These are phyloP conservation scores for Amaranthus hypochondriacus DNA, from an alignment of 148 eudicot species.

Conservation along the genomic window DNA sequence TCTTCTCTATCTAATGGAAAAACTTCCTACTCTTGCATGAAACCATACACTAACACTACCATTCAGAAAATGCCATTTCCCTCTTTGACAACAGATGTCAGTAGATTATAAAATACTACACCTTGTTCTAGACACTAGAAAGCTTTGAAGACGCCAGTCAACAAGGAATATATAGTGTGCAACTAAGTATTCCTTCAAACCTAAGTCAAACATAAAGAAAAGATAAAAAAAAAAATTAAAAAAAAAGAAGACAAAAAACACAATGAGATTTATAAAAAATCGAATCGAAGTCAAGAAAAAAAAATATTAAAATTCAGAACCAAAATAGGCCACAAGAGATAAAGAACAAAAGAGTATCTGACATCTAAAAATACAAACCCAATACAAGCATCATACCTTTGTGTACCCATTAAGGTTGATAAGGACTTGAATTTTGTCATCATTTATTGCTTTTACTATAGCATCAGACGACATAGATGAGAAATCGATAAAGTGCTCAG, in stretches of 20 bases:
- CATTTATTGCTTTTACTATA: conserved; percentile 80
- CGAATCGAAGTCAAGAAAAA: neutral
- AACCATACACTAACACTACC: neutral
- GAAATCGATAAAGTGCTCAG: conserved; percentile 84
- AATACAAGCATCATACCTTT: conserved; percentile 45
- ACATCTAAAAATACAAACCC: neutral
- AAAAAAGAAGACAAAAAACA: too few relatives aligned
- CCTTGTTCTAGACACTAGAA: neutral
- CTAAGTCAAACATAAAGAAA: neutral
- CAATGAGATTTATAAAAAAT: neutral
- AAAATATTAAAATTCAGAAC: neutral
- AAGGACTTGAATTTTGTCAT: conserved; percentile 80
- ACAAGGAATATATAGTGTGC: neutral
- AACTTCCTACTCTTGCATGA: too few relatives aligned
- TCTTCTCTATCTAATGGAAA: too few relatives aligned
- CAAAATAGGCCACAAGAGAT: neutral
- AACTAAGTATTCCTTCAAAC: neutral
- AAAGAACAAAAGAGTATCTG: neutral
- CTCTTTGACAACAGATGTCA: neutral
- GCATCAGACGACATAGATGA: conserved; percentile 85
- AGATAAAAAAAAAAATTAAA: neutral
- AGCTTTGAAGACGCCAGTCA: neutral
- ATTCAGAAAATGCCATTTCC: neutral
- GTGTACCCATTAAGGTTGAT: conserved; percentile 96
- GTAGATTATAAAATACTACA: neutral